phyloP scores from a whole-genome alignment of 495 filamentous ascomycete genomes.

The Chaetomidium leptoderma region DNA sequence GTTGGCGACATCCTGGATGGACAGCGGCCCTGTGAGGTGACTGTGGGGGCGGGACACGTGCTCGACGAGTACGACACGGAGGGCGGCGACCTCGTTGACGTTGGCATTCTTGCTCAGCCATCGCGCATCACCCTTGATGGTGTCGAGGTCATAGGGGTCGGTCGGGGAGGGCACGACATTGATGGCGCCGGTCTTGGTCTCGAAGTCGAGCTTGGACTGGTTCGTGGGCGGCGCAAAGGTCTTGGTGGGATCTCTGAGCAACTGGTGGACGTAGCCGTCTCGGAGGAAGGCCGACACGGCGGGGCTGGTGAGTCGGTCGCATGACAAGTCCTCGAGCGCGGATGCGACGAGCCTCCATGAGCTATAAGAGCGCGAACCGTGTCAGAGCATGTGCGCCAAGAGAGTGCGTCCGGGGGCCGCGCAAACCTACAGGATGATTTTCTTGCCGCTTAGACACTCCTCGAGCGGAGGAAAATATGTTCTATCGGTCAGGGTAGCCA shows the following conservation, averaged over 20 bases:
- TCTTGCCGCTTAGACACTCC: conserved; percentile 45
- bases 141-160: conserved; percentile 65
- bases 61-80: conserved; percentile 77
- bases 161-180: conserved; percentile 69
- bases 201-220: conserved; percentile 66
- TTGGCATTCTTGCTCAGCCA: conserved; percentile 75
- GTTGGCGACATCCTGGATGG: conserved; percentile 63
- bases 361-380: conserved; percentile 52
- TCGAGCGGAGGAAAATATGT: conserved; percentile 48
- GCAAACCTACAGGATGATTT: conserved; percentile 40
- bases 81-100: conserved; percentile 76
- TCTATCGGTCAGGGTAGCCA: conserved; percentile 56
- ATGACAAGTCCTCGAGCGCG: conserved; percentile 54
- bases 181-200: conserved; percentile 86
- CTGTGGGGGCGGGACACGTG: conserved; percentile 67
- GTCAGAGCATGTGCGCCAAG: conserved; percentile 27
- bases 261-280: conserved; percentile 58
- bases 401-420: conserved; percentile 46
- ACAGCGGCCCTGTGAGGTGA: conserved; percentile 61
- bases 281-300: conserved; percentile 60
- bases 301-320: conserved; percentile 44
- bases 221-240: conserved; percentile 56
- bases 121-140: conserved; percentile 78
- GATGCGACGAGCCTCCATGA: conserved; percentile 74
- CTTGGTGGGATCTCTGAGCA: conserved; percentile 60